Base-by-base conservation (phyloP, 169 alveolate species). In the Plasmodium falciparum region DNA sequence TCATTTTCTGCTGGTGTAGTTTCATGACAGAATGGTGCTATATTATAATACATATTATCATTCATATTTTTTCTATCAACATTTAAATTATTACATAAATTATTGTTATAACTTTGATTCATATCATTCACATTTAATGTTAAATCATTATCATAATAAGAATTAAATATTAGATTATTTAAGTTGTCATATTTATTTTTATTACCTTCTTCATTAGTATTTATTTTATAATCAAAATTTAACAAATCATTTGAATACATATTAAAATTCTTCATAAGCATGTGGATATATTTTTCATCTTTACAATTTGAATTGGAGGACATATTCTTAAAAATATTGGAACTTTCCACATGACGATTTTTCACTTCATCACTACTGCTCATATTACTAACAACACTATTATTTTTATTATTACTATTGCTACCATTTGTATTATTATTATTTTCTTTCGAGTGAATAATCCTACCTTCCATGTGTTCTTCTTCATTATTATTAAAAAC, bases 111-210 rank as follows among this genome's bases (percentile, higher is more conserved):
- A 39, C 2, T 39, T 39, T 39, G 47, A 39, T 39, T 7, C 47
- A 39, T 5, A 39, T 39, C 47, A 20, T 45, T 20, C 39, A 9
- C 49, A 4, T 13, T 39, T n/a, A 33, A 11, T 54, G 45, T 39
- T 6, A 69, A 13, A 69, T 49, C 62, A 52, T 52, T 52, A 52
- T 52, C 62, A 52, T n/a, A 52, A 52, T 52, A n/a, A 39, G 47
- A 39, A 52, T 52, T 52, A 52, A n/a, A 52, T 52, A 52, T 52
- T 52, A 52, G 12, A 52, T 52, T 52, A 52, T 52, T 52, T 39
- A 39, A 39, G 20, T n/a, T 52, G 20, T 12, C 63, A 22, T 26
- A 39, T 39, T 69, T 69, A 13, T 12, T 6, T 13, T 13, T 22
- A 33, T 5, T 54, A n/a, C 11, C 6, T n/a, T 52, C 33, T 29